A percentile compares a stretch with the other conserved stretches of the same genome.
These are phyloP conservation scores for Juglanconis oblonga DNA, from an alignment of 2,329 filamentous ascomycete genomes.

Conservation along the genomic window DNA sequence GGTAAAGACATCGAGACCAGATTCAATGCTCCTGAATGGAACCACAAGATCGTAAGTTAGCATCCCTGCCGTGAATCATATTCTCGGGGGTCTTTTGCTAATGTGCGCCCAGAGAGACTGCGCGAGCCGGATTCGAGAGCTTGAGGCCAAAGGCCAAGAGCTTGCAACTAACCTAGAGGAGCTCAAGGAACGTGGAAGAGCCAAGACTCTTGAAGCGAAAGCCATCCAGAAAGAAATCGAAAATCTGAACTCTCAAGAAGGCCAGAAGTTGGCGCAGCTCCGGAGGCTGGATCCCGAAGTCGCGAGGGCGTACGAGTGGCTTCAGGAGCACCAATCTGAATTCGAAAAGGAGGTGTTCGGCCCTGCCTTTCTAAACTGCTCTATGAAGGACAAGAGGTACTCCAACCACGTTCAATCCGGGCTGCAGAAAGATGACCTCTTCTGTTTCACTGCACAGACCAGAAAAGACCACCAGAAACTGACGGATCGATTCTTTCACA, in stretches of 20 bases:
- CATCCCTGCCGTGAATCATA: neutral
- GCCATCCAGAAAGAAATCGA: conserved; percentile 47
- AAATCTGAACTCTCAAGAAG: conserved; percentile 69
- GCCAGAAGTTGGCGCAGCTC: conserved; percentile 69
- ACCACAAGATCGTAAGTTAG: conserved; percentile 57
- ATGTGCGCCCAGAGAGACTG: conserved; percentile 11
- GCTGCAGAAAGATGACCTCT: conserved; percentile 49
- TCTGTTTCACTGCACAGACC: conserved; percentile 75
- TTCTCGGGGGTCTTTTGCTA: neutral
- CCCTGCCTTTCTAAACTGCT: conserved; percentile 77
- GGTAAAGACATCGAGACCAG: conserved; percentile 47
- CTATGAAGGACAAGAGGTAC: conserved; percentile 69
- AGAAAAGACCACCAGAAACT: conserved; percentile 72
- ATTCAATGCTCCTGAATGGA: conserved; percentile 69
- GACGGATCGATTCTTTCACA: conserved; percentile 59
- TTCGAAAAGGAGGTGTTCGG: conserved; percentile 79
- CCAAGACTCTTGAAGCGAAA: conserved; percentile 36
- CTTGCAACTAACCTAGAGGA: conserved; percentile 28
- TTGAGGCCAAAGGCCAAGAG: conserved; percentile 20
- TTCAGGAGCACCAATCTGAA: conserved; percentile 64
- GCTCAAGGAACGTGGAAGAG: conserved; percentile 38
- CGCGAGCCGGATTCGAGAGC: conserved; percentile 10
- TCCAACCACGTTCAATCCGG: conserved; percentile 53
- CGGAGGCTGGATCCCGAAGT: conserved; percentile 60
- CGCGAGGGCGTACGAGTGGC: conserved; percentile 74